Base-by-base conservation (phyloP, 306 rosid genomes). In the Carpinus viminea region DNA sequence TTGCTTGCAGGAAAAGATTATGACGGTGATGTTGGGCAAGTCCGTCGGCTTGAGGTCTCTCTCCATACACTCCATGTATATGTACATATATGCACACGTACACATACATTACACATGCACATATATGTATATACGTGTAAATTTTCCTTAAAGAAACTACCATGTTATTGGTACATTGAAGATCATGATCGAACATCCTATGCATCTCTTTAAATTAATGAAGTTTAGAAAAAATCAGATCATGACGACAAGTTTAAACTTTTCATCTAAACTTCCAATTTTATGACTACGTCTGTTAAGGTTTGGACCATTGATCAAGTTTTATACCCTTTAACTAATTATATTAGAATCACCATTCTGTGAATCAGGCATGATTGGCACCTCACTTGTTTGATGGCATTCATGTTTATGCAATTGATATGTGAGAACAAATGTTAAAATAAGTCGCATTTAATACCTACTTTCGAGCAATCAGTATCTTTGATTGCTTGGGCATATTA, bases 31-130 rank as follows among this genome's bases (percentile, higher is more conserved):
- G 86, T 82, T 77, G 87, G 90, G 83, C 83, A 87, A 79, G 87
- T 68, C 74, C 91, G 88, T 48, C 90, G 82, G 73, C 99, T 91
- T 70, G 99, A 96, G 99, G 99, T 96, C 85, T 79, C 68, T 24
- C 26, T 24, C 26, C 26, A 24, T 24, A 24, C 26, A 24, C 26
- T 24, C 26, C 26, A 24, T 24, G 26, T 24, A 24, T 24, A 24
- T 24, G 26, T 24, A 24, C 26, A 24, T 24, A 24, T 24, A 24
- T 48, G 52, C 12, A 48, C 12, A 10, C 0, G 52, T 24, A 47
- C 51, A 47, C 31, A 56, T n/a, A 8, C 62, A 56, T 24, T 24
- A 24, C 13, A 57, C 64, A 24, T 0, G 6, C 43, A 38, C 43
- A 41, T 6, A 59, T 9, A 59, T 59, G 12, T 11, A 59, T 59